Evolutionary conservation across 805 yeast species (phyloP).

Genomic region (Torulaspora indica): DNA sequence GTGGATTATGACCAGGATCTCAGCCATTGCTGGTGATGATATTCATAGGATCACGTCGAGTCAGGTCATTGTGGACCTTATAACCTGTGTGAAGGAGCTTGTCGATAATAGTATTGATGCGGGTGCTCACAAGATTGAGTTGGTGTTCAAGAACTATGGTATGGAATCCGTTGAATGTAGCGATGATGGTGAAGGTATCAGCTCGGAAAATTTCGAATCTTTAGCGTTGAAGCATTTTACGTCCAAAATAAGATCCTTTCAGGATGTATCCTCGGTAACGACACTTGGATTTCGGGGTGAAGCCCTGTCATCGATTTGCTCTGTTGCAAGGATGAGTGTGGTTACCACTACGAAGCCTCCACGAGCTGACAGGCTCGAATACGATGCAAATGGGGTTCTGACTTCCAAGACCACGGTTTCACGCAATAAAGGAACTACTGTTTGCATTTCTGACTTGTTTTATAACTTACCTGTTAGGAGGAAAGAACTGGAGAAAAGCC

Average conservation of each 20-base stretch:
- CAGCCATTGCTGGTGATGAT: conserved; percentile 46
- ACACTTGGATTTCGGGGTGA: conserved; percentile 81
- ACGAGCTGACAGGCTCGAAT: conserved; percentile 51
- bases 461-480: conserved; percentile 73
- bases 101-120: conserved; percentile 89
- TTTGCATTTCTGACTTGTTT: conserved; percentile 57
- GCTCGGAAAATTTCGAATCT: conserved; percentile 44
- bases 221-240: conserved; percentile 63
- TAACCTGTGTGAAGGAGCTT: conserved; percentile 76
- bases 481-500: conserved; percentile 63
- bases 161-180: conserved; percentile 59
- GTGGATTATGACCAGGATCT: conserved; percentile 22
- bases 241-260: conserved; percentile 55
- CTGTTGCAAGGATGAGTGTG: conserved; percentile 47
- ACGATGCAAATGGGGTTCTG: conserved; percentile 53
- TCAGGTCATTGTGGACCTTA: conserved; percentile 80
- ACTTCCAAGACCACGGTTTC: conserved; percentile 39
- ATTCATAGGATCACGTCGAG: conserved; percentile 82
- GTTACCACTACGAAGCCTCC: conserved; percentile 55
- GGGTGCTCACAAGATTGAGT: conserved; percentile 57
- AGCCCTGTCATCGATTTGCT: conserved; percentile 67
- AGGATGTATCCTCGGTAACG: conserved; percentile 46
- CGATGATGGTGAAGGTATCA: conserved; percentile 69
- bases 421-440: conserved; percentile 66
- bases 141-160: conserved; percentile 68